Evolutionary conservation across 352 stramenopile species (phyloP).

Genomic region (Phytophthora syringae): DNA sequence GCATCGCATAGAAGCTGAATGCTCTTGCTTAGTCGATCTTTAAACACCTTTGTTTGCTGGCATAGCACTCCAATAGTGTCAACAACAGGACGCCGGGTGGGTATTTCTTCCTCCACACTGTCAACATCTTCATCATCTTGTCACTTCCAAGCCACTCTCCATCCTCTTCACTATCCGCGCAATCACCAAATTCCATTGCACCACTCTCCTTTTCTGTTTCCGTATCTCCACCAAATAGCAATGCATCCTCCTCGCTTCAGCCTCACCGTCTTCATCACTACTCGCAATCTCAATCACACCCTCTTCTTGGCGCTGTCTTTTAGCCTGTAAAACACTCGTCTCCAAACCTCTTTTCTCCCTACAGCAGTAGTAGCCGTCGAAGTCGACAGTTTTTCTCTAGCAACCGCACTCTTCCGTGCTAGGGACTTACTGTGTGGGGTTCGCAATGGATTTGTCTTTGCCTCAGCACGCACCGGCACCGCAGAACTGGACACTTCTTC

Average conservation of each 20-base stretch:
- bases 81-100: neutral
- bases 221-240: neutral
- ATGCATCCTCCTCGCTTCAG: conserved; percentile 10
- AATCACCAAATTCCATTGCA: neutral
- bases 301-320: neutral
- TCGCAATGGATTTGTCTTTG: neutral
- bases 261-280: conserved; percentile 11
- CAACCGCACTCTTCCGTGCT: neutral
- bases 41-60: conserved; percentile 61
- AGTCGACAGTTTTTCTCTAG: neutral
- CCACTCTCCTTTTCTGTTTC: conserved; percentile 10
- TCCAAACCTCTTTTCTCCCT: neutral
- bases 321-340: neutral
- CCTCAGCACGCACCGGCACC: neutral
- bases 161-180: conserved; percentile 9
- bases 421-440: neutral
- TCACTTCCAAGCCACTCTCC: conserved; percentile 15
- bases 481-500: neutral
- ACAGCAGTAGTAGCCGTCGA: neutral
- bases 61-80: conserved; percentile 57
- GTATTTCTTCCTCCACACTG: conserved; percentile 1
- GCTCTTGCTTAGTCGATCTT: conserved; percentile 48
- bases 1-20: conserved; percentile 56
- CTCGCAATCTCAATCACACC: conserved; percentile 15
- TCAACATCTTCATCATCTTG: conserved; percentile 1